Base-by-base conservation (phyloP, 2,329 filamentous ascomycete genomes). In the Fusarium lyarnte region DNA sequence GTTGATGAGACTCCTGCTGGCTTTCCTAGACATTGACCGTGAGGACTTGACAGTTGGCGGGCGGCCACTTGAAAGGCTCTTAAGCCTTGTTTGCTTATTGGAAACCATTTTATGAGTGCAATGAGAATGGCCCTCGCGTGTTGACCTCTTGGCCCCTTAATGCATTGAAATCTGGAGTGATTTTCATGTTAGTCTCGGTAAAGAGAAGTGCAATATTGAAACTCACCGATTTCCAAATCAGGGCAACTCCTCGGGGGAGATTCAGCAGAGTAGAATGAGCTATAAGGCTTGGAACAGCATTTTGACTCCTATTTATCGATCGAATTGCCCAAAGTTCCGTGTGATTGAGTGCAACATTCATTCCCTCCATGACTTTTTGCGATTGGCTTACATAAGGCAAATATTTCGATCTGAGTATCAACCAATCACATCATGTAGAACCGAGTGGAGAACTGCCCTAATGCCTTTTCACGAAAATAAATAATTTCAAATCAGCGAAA, bases 1-100 rank as follows among this genome's bases (percentile, higher is more conserved):
- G 79, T 91, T 91, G 81, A 93, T 93, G 70, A 92, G 83, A 35
- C 84, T 83, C 75, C 90, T 87, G 47, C 89, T 91, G 31, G 89
- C 87, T 78, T 89, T 92, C 66, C 90, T 87, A 7, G 90, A 90
- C 75, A 92, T 90, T 10, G 89, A 87, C 70, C 85, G 86, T 13
- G 83, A 81, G 25, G 85, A 82, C 69, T 86, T 87, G 38, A 84
- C 80, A 3, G 84, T 86, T 14, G 90, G 90, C 6, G 88, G 88
- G n/a, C 90, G 86, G 19, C 89, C 87, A 27, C 84, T 83, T 21
- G 78, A 73, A 29, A 84, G 79, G 61, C 82, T 87, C 74, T 86
- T 88, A 8, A 80, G 70, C 52, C 78, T 77, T 61, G 82, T 82
- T 58, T 83, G 86, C 78, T 85, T 88, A 52, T 80, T 83, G 16